Conservation (phyloP, 352 stramenopile species). For the Pythium guiyangense region DNA sequence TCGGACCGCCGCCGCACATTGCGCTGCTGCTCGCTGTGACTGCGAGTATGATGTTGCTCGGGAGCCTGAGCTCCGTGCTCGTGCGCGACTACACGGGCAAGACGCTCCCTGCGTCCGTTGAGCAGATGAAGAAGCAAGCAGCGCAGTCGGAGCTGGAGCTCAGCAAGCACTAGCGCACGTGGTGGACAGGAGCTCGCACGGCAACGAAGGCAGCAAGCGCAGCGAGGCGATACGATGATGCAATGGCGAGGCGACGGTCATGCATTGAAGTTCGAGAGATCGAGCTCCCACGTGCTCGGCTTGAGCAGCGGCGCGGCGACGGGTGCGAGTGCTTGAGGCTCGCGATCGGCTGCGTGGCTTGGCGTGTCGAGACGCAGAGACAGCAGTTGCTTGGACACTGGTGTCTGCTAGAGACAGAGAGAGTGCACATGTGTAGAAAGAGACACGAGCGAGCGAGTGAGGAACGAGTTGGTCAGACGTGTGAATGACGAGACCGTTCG, state of each 20-base stretch:
- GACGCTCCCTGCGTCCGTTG: constrained; percentile 44
- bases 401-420: too few species aligned
- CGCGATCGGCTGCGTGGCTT: neutral
- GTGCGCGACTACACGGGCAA: constrained; percentile 61
- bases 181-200: too few species aligned
- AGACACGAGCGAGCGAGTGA: too few species aligned
- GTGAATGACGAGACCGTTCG: too few species aligned
- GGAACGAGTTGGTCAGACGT: too few species aligned
- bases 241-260: constrained; percentile 6
- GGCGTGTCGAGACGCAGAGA: neutral
- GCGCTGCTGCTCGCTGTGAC: constrained; percentile 72
- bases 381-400: too few species aligned
- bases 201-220: neutral
- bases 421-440: too few species aligned
- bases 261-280: constrained; percentile 64
- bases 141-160: constrained; percentile 3
- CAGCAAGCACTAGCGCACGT: constrained; percentile 8
- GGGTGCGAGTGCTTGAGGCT: constrained; percentile 1
- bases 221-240: neutral
- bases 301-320: constrained; percentile 5
- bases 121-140: constrained; percentile 39
- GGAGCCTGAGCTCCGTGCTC: constrained; percentile 49
- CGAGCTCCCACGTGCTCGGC: constrained; percentile 40
- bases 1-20: constrained; percentile 70
- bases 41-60: constrained; percentile 76